Evolutionary conservation across 306 rosid genomes (phyloP).

Genomic region (Begonia loranthoides): DNA sequence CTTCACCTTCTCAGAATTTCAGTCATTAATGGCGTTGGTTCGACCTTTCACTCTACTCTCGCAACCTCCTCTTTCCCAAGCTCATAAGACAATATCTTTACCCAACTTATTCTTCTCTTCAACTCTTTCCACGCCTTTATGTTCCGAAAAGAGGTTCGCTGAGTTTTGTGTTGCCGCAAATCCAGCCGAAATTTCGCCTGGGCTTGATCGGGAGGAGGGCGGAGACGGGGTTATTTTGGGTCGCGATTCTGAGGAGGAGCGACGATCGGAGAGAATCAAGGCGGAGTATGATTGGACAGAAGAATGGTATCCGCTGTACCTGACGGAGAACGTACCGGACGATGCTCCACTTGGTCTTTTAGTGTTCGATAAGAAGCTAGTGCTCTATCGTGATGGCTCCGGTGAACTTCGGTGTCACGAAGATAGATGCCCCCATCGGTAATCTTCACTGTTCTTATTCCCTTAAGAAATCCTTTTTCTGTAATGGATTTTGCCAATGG

Average conservation of each 20-base stretch:
- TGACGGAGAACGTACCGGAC: slow-evolving; percentile 49
- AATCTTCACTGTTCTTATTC: neutral
- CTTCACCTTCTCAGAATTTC: neutral
- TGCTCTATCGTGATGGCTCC: slow-evolving; percentile 44
- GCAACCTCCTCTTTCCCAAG: neutral
- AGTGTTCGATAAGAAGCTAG: slow-evolving; percentile 64
- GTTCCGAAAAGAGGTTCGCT: slow-evolving; percentile 5
- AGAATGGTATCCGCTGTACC: slow-evolving; percentile 94
- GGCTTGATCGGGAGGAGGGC: slow-evolving; percentile 16
- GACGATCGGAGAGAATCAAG: slow-evolving; percentile 18
- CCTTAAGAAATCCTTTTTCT: neutral
- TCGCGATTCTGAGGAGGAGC: slow-evolving; percentile 38
- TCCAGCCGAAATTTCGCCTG: slow-evolving; percentile 16
- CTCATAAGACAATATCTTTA: neutral
- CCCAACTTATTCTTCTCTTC: neutral
- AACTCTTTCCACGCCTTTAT: neutral
- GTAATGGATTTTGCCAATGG: too few relatives aligned
- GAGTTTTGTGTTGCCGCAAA: slow-evolving; percentile 33
- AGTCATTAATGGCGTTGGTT: neutral
- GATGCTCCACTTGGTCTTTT: slow-evolving; percentile 85
- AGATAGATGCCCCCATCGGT: slow-evolving; percentile 97
- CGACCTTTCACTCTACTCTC: neutral
- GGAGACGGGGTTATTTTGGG: slow-evolving; percentile 35
- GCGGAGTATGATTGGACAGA: slow-evolving; percentile 74
- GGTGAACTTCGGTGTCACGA: slow-evolving; percentile 52